These are phyloP conservation scores for Tetrahymena malaccensis DNA, from an alignment of 73 alveolate species.

Conservation along the genomic window DNA sequence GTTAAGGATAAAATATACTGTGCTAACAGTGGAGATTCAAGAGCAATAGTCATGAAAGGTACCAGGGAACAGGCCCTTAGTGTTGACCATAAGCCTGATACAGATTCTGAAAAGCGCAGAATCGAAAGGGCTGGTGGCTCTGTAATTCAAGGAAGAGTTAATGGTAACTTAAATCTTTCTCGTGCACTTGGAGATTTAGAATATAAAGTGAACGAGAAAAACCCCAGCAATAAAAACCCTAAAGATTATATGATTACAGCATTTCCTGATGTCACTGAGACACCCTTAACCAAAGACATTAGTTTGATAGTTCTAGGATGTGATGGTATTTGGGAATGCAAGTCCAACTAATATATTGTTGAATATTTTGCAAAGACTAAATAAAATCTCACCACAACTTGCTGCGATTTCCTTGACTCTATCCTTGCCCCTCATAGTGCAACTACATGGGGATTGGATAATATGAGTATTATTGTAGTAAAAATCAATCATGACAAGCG, in stretches of 20 bases:
- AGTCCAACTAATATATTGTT: slow-evolving; percentile 5
- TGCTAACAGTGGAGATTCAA: slow-evolving; percentile 93
- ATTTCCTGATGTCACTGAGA: slow-evolving; percentile 65
- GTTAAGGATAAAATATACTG: slow-evolving; percentile 63
- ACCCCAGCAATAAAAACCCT: neutral
- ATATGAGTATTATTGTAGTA: neutral
- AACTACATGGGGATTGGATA: neutral
- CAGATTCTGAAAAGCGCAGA: slow-evolving; percentile 42
- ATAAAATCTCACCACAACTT: neutral
- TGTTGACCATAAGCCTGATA: slow-evolving; percentile 32
- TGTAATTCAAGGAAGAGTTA: slow-evolving; percentile 40
- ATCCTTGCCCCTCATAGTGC: slow-evolving; percentile 25
- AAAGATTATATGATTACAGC: slow-evolving; percentile 71
- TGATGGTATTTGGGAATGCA: slow-evolving; percentile 58
- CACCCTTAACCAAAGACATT: slow-evolving; percentile 17
- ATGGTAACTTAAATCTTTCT: slow-evolving; percentile 52
- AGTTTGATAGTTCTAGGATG: slow-evolving; percentile 77
- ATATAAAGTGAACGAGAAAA: slow-evolving; percentile 26
- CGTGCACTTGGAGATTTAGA: slow-evolving; percentile 52
- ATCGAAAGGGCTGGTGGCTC: slow-evolving; percentile 44
- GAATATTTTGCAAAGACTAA: neutral
- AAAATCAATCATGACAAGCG: neutral
- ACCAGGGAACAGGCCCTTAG: neutral
- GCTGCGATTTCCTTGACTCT: slow-evolving; percentile 27
- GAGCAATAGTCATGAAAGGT: slow-evolving; percentile 54